phyloP scores from a whole-genome alignment of 2,329 filamentous ascomycete species.

The Aspergillus sojae region DNA sequence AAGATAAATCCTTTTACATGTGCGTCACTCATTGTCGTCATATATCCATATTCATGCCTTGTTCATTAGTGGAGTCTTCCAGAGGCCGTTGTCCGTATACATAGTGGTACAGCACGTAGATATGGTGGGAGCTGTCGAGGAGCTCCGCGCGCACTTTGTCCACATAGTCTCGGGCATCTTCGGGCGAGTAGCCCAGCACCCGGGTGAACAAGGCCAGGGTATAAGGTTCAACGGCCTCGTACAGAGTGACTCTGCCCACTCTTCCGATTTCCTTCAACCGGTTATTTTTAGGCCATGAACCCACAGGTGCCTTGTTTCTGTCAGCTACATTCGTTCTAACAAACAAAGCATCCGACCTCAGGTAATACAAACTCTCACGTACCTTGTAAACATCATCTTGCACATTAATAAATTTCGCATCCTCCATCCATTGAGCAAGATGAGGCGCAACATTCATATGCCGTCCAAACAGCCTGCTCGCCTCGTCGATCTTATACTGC shows the following conservation, averaged over 20 bases:
- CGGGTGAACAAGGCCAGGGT: constrained; percentile 43
- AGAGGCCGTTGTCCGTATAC: constrained; percentile 36
- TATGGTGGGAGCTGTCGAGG: constrained; percentile 26
- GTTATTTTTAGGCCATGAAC: constrained; percentile 37
- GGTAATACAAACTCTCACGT: neutral
- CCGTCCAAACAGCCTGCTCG: constrained; percentile 38
- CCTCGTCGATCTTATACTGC: constrained; percentile 31
- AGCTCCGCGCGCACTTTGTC: constrained; percentile 32
- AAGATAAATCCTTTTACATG: constrained; percentile 6
- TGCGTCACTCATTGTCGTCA: constrained; percentile 14
- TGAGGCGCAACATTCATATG: constrained; percentile 36
- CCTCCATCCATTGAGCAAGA: constrained; percentile 31
- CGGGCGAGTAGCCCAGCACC: constrained; percentile 35
- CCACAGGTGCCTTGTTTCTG: constrained; percentile 32
- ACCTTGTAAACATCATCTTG: constrained; percentile 41
- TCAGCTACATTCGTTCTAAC: constrained; percentile 8
- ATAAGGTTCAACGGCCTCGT: constrained; percentile 42
- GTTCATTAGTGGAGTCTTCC: constrained; percentile 13
- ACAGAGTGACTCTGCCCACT: constrained; percentile 31
- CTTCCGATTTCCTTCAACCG: constrained; percentile 40
- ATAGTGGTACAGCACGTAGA: constrained; percentile 35
- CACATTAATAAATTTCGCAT: constrained; percentile 36
- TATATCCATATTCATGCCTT: neutral
- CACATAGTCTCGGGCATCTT: constrained; percentile 34
- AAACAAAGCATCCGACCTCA: neutral